Conservation (phyloP, 1,284 basidiomycete species). For the Wallemia ichthyophaga region DNA sequence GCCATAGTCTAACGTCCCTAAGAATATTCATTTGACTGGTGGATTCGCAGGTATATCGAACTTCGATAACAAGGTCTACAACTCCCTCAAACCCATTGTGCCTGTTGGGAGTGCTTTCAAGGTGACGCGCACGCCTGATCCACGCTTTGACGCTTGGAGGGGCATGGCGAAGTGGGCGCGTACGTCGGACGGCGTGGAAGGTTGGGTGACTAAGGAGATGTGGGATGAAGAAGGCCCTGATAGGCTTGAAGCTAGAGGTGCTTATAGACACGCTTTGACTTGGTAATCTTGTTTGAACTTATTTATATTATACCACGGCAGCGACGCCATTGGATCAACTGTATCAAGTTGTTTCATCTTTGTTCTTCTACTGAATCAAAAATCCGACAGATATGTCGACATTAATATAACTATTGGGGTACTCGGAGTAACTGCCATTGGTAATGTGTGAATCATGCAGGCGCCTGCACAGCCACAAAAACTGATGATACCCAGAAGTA, state of each 20-base stretch:
- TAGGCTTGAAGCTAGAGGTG: constrained; percentile 5
- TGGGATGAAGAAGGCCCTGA: constrained; percentile 82
- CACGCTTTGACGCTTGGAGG: constrained; percentile 52
- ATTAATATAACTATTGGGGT: no score
- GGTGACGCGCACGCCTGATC: constrained; percentile 31
- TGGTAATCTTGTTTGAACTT: neutral
- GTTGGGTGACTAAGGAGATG: constrained; percentile 36
- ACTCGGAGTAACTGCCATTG: no score
- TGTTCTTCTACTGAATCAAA: no score
- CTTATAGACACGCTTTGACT: neutral
- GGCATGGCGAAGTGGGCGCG: constrained; percentile 64
- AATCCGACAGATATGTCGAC: no score
- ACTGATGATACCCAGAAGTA: no score
- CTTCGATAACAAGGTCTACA: constrained; percentile 33
- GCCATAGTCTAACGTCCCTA: constrained; percentile 7
- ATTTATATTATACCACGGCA: neutral
- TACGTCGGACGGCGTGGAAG: constrained; percentile 24
- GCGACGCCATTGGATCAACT: no score
- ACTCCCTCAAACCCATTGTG: constrained; percentile 42
- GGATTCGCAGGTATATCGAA: constrained; percentile 44
- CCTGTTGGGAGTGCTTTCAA: constrained; percentile 42
- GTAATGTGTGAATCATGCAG: no score
- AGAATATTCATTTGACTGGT: constrained; percentile 83
- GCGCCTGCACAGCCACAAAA: no score
- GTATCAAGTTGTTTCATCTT: no score